Evolutionary conservation across 768 basidiomycete species (phyloP).

Genomic region (Gloeophyllum trabeum): DNA sequence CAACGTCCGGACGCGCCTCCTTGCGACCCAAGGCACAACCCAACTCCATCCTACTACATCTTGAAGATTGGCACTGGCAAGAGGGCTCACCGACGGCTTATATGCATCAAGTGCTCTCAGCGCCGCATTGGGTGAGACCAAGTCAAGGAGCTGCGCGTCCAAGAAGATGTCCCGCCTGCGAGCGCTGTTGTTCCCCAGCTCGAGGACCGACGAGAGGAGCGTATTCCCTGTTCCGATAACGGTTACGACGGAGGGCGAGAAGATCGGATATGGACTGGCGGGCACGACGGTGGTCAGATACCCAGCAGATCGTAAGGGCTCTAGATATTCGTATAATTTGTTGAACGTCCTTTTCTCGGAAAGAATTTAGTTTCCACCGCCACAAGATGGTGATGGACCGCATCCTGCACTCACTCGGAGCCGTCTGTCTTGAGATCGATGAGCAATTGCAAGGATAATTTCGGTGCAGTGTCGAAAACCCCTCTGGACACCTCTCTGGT

Average conservation of each 20-base stretch:
- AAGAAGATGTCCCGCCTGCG: conserved; percentile 15
- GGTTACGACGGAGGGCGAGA: conserved; percentile 11
- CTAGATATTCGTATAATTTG: background rate
- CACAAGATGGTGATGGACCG: too few relatives aligned
- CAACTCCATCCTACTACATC: conserved; percentile 10
- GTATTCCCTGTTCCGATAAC: conserved; percentile 16
- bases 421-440: conserved; percentile 5
- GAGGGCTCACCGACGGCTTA: conserved; percentile 12
- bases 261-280: background rate
- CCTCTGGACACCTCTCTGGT: conserved; percentile 1
- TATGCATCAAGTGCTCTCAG: conserved; percentile 8
- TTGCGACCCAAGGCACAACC: conserved; percentile 2
- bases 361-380: background rate
- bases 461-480: conserved; percentile 2
- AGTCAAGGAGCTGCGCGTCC: conserved; percentile 13
- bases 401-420: background rate
- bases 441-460: conserved; percentile 1
- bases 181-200: background rate
- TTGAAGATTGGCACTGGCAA: conserved; percentile 13
- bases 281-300: background rate
- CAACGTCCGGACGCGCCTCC: conserved; percentile 9
- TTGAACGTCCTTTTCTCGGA: background rate
- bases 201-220: conserved; percentile 13
- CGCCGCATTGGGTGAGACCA: conserved; percentile 8
- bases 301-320: background rate